Evolutionary conservation across 352 stramenopile species (phyloP).

Genomic region (Phytophthora pseudosyringae): DNA sequence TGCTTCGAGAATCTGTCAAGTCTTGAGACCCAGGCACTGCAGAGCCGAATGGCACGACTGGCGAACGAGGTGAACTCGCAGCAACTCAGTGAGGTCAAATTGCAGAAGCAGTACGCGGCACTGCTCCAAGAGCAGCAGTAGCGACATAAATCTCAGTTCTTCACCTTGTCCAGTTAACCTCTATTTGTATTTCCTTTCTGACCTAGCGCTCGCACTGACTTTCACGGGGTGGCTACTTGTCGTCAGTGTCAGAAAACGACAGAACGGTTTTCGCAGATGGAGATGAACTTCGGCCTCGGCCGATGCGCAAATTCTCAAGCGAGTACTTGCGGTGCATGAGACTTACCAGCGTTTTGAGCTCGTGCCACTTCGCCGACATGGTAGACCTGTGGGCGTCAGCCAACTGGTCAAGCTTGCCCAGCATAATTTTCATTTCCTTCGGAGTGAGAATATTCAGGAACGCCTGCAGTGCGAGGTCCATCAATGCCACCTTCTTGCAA

Average conservation of each 20-base stretch:
- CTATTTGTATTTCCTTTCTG: constrained; percentile 5
- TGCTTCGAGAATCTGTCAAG: constrained; percentile 69
- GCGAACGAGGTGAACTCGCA: constrained; percentile 81
- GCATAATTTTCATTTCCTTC: constrained; percentile 71
- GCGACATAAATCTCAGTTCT: constrained; percentile 7
- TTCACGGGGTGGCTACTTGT: not conserved
- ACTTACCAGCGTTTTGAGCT: constrained; percentile 86
- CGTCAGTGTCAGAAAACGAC: constrained; percentile 45
- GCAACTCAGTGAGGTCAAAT: constrained; percentile 74
- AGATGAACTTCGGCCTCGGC: constrained; percentile 48
- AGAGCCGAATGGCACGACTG: constrained; percentile 65
- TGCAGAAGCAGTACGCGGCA: constrained; percentile 80
- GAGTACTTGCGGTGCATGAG: constrained; percentile 90
- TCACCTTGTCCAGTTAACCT: constrained; percentile 18
- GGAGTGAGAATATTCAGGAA: constrained; percentile 79
- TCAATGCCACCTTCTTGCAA: constrained; percentile 84
- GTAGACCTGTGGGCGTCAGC: constrained; percentile 78
- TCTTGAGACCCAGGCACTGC: constrained; percentile 64
- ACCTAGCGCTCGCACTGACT: not conserved
- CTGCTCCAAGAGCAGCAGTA: constrained; percentile 45
- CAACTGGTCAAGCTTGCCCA: constrained; percentile 75
- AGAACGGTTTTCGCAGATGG: constrained; percentile 51
- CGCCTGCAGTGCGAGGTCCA: constrained; percentile 82
- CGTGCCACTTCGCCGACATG: constrained; percentile 86
- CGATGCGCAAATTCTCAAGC: constrained; percentile 76